A percentile compares a stretch with the other conserved stretches of the same genome.
Conservation (phyloP, 73 alveolate species). For the Tetrahymena malaccensis region DNA sequence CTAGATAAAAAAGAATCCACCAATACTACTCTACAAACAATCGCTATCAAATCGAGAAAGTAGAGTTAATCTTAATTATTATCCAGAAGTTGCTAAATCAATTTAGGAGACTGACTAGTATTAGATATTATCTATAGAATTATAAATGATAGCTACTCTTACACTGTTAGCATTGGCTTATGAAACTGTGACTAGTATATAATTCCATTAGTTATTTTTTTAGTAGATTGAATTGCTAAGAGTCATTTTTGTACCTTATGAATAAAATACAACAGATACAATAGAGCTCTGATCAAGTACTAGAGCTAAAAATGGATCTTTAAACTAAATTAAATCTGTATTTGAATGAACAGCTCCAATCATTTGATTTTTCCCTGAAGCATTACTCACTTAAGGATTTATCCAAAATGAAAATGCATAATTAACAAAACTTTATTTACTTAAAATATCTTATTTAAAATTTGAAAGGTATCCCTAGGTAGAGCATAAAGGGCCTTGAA, state of each 20-base stretch:
- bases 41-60: background rate
- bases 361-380: background rate
- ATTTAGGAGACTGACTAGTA: background rate
- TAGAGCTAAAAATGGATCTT: background rate
- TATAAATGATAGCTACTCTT: background rate
- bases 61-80: background rate
- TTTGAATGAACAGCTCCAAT: background rate
- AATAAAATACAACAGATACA: background rate
- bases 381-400: background rate
- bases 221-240: background rate
- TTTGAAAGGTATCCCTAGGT: background rate
- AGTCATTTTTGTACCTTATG: background rate
- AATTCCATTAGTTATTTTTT: background rate
- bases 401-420: background rate
- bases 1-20: background rate
- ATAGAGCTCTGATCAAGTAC: background rate
- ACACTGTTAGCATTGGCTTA: background rate
- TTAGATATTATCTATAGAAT: background rate
- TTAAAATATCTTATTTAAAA: background rate
- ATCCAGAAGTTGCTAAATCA: background rate
- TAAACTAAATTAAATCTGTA: background rate
- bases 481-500: background rate
- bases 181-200: background rate
- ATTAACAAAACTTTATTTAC: background rate
- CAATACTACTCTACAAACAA: background rate